A percentile compares a stretch with the other conserved stretches of the same genome.
These are phyloP conservation scores for Heliocybe sulcata DNA, from an alignment of 1,284 basidiomycete genomes.

Conservation along the genomic window DNA sequence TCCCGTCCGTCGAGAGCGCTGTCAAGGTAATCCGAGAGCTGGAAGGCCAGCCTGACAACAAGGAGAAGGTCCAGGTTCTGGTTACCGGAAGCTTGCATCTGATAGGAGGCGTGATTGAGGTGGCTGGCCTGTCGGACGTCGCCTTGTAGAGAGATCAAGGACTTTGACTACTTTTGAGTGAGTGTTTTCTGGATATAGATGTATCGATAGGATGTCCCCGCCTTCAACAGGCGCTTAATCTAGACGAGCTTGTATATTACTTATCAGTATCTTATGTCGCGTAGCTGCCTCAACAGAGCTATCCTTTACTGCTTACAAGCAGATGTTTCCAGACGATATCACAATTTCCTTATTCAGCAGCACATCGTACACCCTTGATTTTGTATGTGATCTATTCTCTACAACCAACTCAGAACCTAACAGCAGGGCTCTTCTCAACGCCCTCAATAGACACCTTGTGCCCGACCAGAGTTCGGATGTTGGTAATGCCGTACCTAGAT, in stretches of 20 bases:
- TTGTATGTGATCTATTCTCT: not conserved
- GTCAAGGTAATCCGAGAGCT: constrained; percentile 52
- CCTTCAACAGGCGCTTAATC: constrained; percentile 25
- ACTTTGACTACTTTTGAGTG: not conserved
- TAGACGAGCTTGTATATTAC: not conserved
- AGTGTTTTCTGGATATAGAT: not conserved
- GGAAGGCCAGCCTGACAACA: constrained; percentile 16
- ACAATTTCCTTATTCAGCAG: not conserved
- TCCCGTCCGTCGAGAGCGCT: constrained; percentile 88
- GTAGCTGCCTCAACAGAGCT: not conserved
- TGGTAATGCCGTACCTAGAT: constrained; percentile 79
- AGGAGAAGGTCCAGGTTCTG: constrained; percentile 50
- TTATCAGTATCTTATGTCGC: not conserved
- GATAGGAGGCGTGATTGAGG: constrained; percentile 92
- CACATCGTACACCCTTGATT: not conserved
- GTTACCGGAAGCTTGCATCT: constrained; percentile 93
- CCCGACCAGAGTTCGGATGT: constrained; percentile 94
- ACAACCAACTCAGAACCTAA: constrained; percentile 61
- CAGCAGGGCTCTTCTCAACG: constrained; percentile 86
- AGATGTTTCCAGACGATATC: not conserved
- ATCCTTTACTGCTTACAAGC: not conserved
- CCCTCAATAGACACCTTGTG: constrained; percentile 93
- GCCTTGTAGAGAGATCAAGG: constrained; percentile 36
- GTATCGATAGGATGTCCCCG: constrained; percentile 4
- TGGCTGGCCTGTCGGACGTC: constrained; percentile 65